Evolutionary conservation across 345 rosid genomes (phyloP).

Genomic region (Boechera stricta): DNA sequence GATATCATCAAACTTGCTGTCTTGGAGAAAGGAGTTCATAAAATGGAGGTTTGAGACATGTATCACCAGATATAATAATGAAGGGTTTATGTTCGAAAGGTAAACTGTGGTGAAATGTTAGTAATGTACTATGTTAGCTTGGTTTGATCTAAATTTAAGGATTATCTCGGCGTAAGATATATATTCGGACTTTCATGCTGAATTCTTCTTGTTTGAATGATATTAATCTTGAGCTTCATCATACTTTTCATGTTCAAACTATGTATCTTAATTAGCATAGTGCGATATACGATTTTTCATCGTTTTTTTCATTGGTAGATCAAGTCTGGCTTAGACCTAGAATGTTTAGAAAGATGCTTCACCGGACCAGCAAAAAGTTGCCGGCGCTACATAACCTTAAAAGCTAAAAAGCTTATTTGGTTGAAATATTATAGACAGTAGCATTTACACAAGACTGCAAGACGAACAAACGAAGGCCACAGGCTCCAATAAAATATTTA

Average conservation of each 20-base stretch:
- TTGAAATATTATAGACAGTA: constrained; percentile 16
- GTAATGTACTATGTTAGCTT: too few species aligned
- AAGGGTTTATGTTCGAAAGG: not conserved
- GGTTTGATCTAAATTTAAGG: too few species aligned
- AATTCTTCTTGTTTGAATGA: not conserved
- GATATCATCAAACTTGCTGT: constrained; percentile 50
- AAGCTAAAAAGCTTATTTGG: not conserved
- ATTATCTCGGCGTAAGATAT: not conserved
- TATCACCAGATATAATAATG: not conserved
- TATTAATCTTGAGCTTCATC: not conserved
- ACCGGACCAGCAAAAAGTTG: not conserved
- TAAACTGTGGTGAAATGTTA: too few species aligned
- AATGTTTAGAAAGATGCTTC: not conserved
- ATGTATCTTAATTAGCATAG: not conserved
- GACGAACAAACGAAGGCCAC: constrained; percentile 21
- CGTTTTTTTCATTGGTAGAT: not conserved
- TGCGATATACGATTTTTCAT: not conserved
- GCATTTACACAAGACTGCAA: constrained; percentile 32
- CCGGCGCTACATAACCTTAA: not conserved
- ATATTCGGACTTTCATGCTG: not conserved
- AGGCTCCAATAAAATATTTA: constrained; percentile 25
- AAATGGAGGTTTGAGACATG: constrained; percentile 23
- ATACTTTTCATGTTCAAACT: not conserved
- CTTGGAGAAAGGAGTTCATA: constrained; percentile 11
- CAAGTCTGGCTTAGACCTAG: not conserved